Conservation (phyloP, 2,329 filamentous ascomycete species). For the Ascochyta fabae region DNA sequence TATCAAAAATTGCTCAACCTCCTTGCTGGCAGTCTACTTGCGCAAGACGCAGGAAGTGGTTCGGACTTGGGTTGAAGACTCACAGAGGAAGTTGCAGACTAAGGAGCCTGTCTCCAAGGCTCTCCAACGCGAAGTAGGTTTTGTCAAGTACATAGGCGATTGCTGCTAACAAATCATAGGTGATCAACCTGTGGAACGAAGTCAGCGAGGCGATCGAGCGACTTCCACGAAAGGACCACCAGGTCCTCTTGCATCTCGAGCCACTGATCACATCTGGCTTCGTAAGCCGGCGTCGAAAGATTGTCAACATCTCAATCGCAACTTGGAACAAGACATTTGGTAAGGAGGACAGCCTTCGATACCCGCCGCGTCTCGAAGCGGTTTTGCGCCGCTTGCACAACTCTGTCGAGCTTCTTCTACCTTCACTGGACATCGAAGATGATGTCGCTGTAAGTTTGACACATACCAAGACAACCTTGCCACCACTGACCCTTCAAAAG, state of each 20-base stretch:
- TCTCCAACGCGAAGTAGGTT: constrained; percentile 37
- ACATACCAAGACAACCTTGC: constrained; percentile 20
- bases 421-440: constrained; percentile 52
- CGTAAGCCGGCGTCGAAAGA: constrained; percentile 57
- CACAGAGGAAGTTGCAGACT: constrained; percentile 40
- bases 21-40: constrained; percentile 64
- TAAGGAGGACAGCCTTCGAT: constrained; percentile 63
- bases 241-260: constrained; percentile 62
- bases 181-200: constrained; percentile 50
- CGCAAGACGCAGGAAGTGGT: constrained; percentile 68
- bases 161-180: constrained; percentile 34
- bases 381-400: constrained; percentile 67
- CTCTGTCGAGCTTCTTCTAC: constrained; percentile 59
- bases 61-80: constrained; percentile 68
- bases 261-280: constrained; percentile 61
- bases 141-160: neutral
- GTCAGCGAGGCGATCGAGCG: constrained; percentile 61
- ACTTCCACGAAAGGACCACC: constrained; percentile 64
- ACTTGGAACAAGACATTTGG: constrained; percentile 78
- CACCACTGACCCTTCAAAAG: constrained; percentile 41
- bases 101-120: constrained; percentile 26
- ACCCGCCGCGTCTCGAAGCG: constrained; percentile 68
- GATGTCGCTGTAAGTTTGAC: constrained; percentile 47
- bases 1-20: constrained; percentile 47
- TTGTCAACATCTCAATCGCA: constrained; percentile 59